Conservation (phyloP, 2,329 filamentous ascomycete genomes). For the Cadophora gregata region DNA sequence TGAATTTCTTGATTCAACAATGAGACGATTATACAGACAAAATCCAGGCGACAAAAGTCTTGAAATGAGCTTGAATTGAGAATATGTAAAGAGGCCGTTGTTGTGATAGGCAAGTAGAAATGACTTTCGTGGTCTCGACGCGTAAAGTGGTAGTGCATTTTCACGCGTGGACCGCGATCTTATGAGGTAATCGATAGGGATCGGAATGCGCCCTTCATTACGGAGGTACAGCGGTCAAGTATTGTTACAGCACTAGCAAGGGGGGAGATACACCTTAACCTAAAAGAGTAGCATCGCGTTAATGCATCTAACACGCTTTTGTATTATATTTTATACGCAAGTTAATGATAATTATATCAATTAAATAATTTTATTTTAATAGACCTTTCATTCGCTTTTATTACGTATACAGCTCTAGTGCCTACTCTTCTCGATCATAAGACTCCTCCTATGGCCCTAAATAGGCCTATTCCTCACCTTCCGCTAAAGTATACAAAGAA, state of each 20-base stretch:
- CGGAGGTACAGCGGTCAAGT: slow-evolving; percentile 1
- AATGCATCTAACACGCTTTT: background rate
- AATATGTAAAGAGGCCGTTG: background rate
- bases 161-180: slow-evolving; percentile 26
- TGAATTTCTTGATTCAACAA: background rate
- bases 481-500: background rate
- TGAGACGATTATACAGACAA: background rate
- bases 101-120: background rate
- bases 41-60: background rate
- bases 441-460: background rate
- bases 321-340: background rate
- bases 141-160: slow-evolving; percentile 22
- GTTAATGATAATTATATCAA: background rate
- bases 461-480: background rate
- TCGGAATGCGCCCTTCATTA: background rate
- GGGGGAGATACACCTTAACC: background rate
- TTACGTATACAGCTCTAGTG: background rate
- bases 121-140: slow-evolving; percentile 11
- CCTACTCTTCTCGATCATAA: background rate
- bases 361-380: background rate
- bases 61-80: background rate
- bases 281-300: background rate
- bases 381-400: background rate
- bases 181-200: slow-evolving; percentile 25
- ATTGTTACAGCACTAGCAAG: background rate